Evolutionary conservation across 2,329 filamentous ascomycete species (phyloP), one percentile per base, ranked within the genome.

Genomic region (Lasiodiplodia theobromae): DNA sequence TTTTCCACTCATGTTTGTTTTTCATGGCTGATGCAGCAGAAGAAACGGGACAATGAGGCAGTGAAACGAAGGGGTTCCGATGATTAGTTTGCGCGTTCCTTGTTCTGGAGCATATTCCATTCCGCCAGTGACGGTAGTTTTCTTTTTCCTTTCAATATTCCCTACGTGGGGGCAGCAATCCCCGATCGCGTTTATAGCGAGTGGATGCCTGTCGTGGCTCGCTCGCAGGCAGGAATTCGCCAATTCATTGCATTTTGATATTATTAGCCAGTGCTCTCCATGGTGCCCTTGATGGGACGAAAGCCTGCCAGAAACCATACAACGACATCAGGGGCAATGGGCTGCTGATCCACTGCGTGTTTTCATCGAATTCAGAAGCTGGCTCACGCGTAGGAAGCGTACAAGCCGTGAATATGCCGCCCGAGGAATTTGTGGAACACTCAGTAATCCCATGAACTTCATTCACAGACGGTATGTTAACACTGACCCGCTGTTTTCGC

Each of bases 11-110:
- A n/a, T 51, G 18, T 40, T 38, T 37, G 44, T 34, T 63, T 51
- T 51, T 25, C 47, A 38, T 52, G 21, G 60, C 28, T 11, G 60
- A 38, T 52, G n/a, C 44, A 14, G 47, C 60, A 38, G 60, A 64
- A 52, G 60, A 51, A 63, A 52, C 14, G 60, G 44, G 47, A 38
- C 40, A 38, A 52, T 21, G 60, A 63, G 31, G 28, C 40, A 53
- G 44, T 8, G 44, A 21, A 47, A 47, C 44, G n/a, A 47, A 28
- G 14, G n/a, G n/a, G 38, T 8, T 53, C 47, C 21, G n/a, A 37
- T 25, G 25, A 63, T 37, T 14, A 53, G 34, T n/a, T 38, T 57
- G 44, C 47, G 31, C 38, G 60, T 28, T 25, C 31, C 25, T 52
- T 21, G 16, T 37, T 52, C 52, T 18, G 12, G 21, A 52, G 60